Base-by-base conservation (phyloP, 2,329 filamentous ascomycete species). In the Fusarium lyarnte region DNA sequence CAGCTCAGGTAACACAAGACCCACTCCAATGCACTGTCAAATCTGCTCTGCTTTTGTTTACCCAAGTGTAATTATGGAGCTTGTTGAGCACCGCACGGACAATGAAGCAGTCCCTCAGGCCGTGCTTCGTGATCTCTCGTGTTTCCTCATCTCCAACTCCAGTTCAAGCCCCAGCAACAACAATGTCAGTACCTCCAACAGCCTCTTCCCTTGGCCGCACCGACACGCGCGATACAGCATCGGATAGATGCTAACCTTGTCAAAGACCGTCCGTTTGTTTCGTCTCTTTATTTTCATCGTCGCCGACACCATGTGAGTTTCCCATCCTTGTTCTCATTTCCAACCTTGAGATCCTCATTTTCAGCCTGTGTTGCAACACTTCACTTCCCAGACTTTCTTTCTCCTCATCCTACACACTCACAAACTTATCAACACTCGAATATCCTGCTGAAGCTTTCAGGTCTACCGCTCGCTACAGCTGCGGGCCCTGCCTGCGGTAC, bases 201-300 rank as follows among this genome's bases (percentile, higher is more conserved):
- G 8, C 31, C 31, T 21, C n/a, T 2, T 9, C 31, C 4, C 17
- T 2, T 11, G 6, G 1, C 8, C 8, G 8, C 4, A 36, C 4
- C 3, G 35, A 4, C 0, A 21, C 11, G 12, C 9, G 8, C 11
- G 17, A 36, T 11, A 25, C 1, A 11, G 1, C 4, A 21, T 36
- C 12, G 6, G n/a, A 36, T 11, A 25, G 31, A 17, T 25, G 3
- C 47, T 25, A 21, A 51, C n/a, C 3, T 51, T 19, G 4, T 2
- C 8, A 35, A 7, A 51, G 46, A 7, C 11, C 12, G 1, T 3
- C 3, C 9, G 8, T 14, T 25, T 14, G 8, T 25, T 33, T 5
- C 6, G 2, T 23, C 11, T 2, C 0, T 6, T 5, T 11, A 0
- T 21, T 12, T n/a, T 8, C 8, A 29, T 11, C 6, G 5, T 29